Percentiles rank a stretch among this genome's conserved stretches.
Conservation (phyloP, 768 basidiomycete species). For the Boletus patriciae region DNA sequence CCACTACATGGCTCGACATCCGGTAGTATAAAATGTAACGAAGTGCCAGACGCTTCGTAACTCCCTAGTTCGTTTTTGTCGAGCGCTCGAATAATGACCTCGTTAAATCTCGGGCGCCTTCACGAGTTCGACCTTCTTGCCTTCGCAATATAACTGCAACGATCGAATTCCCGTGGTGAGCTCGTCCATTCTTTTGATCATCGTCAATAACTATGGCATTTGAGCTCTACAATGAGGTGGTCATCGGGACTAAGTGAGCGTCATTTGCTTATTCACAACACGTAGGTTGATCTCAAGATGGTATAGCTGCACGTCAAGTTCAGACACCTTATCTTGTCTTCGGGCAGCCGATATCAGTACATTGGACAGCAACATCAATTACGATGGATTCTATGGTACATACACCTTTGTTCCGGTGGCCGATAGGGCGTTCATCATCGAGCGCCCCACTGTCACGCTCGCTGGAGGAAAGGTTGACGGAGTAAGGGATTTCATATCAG, state of each 20-base stretch:
- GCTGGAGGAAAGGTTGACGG: slow-evolving; percentile 2
- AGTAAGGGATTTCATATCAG: neutral
- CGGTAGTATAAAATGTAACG: neutral
- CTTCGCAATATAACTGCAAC: slow-evolving; percentile 5
- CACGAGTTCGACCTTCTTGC: slow-evolving; percentile 5
- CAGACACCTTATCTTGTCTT: slow-evolving; percentile 8
- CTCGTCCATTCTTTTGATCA: neutral
- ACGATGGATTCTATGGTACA: neutral
- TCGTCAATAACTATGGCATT: neutral
- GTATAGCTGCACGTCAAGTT: neutral
- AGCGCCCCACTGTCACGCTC: slow-evolving; percentile 3
- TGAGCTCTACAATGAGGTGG: neutral
- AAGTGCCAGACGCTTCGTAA: neutral
- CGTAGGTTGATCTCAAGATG: neutral
- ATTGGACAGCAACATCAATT: neutral
- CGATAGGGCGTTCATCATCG: slow-evolving; percentile 3
- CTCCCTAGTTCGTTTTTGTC: neutral
- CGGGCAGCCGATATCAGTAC: neutral
- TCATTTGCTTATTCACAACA: too few relatives aligned
- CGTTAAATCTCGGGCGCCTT: neutral
- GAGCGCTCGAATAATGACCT: neutral
- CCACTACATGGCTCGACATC: neutral
- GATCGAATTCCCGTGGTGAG: slow-evolving; percentile 1
- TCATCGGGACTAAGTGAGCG: neutral
- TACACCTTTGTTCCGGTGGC: slow-evolving; percentile 9